Base-by-base conservation (phyloP, 2,329 filamentous ascomycete species). In the Neophaeococcomyces mojaviensis region DNA sequence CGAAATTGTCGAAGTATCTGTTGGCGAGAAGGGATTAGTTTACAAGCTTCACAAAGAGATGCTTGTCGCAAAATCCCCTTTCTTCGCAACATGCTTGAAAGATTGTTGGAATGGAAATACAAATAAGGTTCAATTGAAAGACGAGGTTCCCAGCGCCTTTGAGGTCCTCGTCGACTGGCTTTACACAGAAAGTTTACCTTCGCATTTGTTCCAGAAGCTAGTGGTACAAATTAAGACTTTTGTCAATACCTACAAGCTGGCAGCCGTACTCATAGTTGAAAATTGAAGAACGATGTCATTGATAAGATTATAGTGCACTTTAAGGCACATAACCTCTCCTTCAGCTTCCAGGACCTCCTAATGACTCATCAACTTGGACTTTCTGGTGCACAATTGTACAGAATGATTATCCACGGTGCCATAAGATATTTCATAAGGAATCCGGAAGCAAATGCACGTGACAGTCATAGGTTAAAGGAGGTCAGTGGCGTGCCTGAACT, bases 41-140 rank as follows among this genome's bases (percentile, higher is more conserved):
- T 51, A 45, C 28, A 19, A 10, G 2, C 8, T 49, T 13, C 40
- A 53, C 30, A 43, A 49, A 32, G 30, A 30, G n/a, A 30, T 51
- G 10, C 24, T 51, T 9, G 28, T 32, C 1, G 5, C 18, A 12
- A 24, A 28, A 15, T 48, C 22, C 30, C 46, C 46, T 2, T 51
- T 45, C 30, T 46, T 49, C 18, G 40, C 20, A 12, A 26, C n/a
- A 42, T 38, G 42, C 16, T 32, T 41, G 24, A 30, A 28, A 12
- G 19, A 41, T 32, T 41, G 22, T 10, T 2, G 41, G 38, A 43
- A 46, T 45, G 44, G 34, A n/a, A 35, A 20, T 4, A 28, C 9
- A 20, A 39, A 49, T 10, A 34, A 39, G 30, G 22, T 50, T 12
- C 22, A 42, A 18, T 30, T 50, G 3, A 16, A 39, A 13, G 39